Base-by-base conservation (phyloP, 345 rosid species). In the Lumnitzera racemosa region DNA sequence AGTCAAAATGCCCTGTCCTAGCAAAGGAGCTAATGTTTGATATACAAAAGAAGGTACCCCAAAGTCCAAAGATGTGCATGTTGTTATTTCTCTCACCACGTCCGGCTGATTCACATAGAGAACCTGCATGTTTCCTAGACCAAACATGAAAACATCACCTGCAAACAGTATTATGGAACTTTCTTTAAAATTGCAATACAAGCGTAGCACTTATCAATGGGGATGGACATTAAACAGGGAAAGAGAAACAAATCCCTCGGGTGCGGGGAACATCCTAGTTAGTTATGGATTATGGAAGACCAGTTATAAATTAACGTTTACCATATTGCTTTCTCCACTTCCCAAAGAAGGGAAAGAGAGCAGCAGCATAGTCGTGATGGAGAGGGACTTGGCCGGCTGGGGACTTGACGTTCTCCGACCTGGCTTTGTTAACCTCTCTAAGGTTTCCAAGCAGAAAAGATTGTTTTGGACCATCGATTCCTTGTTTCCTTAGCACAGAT, bases 1-100 rank as follows among this genome's bases (percentile, higher is more conserved):
- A 12, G 73, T 67, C 55, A 65, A 11, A 46, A 73, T 53, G 49
- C 81, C 76, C 31, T 65, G 62, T 51, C 83, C 80, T 0, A 78
- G 53, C 49, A 70, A 50, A 29, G 71, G 74, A 11, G 72, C 75
- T 15, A 20, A 17, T 15, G 51, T 59, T 56, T 65, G 64, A 12
- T 51, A 53, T 51, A 60, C 53, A 47, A 61, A 70, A 50, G 75
- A 49, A 15, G 80, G 75, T 64, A 73, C 76, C 1, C 78, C 76
- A 20, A 71, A 47, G 56, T 61, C 70, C 62, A 65, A 47, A 24
- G 78, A 70, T 12, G 66, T 73, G 50, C 43, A 73, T 4, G 51
- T 43, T 31, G 41, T 70, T 13, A 73, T 67, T 41, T 68, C 72
- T 66, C 56, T 79, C 58, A 76, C 80, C 13, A 69, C 29, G 5